Evolutionary conservation across 1,284 basidiomycete genomes (phyloP), one percentile per base, ranked within the genome.

Genomic region (Cryptococcus hybrid): DNA sequence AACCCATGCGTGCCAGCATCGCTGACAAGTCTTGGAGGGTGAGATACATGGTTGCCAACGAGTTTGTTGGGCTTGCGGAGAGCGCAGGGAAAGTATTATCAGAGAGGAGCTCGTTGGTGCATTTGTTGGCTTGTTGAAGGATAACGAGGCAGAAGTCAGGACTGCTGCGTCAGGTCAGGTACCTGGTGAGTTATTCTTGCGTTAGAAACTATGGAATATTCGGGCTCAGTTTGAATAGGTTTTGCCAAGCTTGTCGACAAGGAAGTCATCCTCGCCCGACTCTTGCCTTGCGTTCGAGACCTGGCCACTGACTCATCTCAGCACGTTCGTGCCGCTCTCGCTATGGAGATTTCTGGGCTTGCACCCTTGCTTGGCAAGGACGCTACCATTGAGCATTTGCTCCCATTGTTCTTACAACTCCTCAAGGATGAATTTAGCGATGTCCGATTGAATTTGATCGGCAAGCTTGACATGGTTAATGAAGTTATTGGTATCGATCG

Each of bases 371-470:
- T 99, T 35, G 94, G 91, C 68, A 92, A 91, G 71, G 92, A 95
- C 57, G 85, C 92, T 1, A 99, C 96, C 7, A 91, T 94, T 68
- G 95, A 99, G 79, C 89, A 98, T 72, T 84, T 99, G n/a, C 83
- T 99, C 30, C 96, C 95, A 3, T 82, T 99, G 38, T 99, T 99
- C 85, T 82, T 99, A 49, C 92, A 94, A 72, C 83, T 99, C 49
- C 82, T 99, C 61, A 99, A 99, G 81, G 96, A 99, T 74, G 96
- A 99, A 72, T 99, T 98, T 82, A 92, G 94, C 11, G 96, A 99
- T 71, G 96, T 99, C 39, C 85, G 96, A 62, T 81, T 99, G 65
- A 98, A 99, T 79, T 91, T 99, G 71, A 99, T 99, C 80, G 94
- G 93, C 80, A 99, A 99, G 79, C 84, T 99, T 51, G 96, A 99